Base-by-base conservation (phyloP, 345 rosid genomes). In the Brassica incana region DNA sequence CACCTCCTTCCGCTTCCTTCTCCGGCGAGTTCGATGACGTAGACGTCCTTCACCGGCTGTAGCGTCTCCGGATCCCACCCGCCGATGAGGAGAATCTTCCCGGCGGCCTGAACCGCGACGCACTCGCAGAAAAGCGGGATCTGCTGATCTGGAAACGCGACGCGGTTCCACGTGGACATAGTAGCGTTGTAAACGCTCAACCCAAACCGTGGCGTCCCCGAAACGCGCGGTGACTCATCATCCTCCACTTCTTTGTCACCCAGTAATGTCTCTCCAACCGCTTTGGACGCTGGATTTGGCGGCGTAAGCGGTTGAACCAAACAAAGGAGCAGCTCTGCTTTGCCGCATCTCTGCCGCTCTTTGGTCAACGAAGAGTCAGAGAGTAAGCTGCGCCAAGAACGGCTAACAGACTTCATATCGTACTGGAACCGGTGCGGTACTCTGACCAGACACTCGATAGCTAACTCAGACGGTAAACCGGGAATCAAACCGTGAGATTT, bases 91-190 rank as follows among this genome's bases (percentile, higher is more conserved):
- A 87, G 48, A 7, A 85, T 30, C 69, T 86, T 86, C 38, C 81
- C 84, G 0, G 78, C 29, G 11, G 83, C 75, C 11, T 80, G 83
- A 38, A 87, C 18, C 20, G 83, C 85, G 5, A 87, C 76, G 65
- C 88, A 85, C 75, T 87, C 90, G 70, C 89, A 86, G 80, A 89
- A 89, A 81, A 89, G 67, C 4, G 92, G 92, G 3, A 89, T 65
- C 59, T 15, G 67, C 50, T 11, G 67, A 29, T 18, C 36, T 0
- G 71, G 82, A 14, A 86, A 83, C 35, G 62, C 73, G 1, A 82
- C 77, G 72, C 83, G 82, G 0, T 78, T 72, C 92, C 92, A 87
- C 27, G 72, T 68, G 58, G 66, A 54, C 16, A 27, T 36, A 2
- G 66, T 62, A 0, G 81, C 61, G 69, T 89, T 86, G 64, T 82